These are phyloP conservation scores for Rhytidiadelphus loreus DNA, from an alignment of 225 moss, liverwort and hornwort genomes.

Conservation along the genomic window DNA sequence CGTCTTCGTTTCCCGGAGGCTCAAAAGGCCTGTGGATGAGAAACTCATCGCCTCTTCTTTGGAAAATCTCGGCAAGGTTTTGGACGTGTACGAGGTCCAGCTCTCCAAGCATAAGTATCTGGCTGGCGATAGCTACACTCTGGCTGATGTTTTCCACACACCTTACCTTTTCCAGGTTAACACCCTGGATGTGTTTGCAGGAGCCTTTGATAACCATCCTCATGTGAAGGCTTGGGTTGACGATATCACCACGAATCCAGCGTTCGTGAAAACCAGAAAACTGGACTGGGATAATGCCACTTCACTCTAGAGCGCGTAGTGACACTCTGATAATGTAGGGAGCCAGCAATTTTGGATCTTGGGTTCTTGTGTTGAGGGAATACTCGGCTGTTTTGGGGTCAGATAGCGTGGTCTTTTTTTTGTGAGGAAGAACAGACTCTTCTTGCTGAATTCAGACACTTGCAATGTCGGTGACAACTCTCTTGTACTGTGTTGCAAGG, in stretches of 20 bases:
- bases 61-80: slow-evolving; percentile 23
- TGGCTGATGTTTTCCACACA: slow-evolving; percentile 47
- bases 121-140: slow-evolving; percentile 44
- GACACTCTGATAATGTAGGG: too few species aligned
- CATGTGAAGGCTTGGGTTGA: slow-evolving; percentile 18
- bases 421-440: too few species aligned
- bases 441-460: neutral
- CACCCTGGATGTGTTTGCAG: neutral
- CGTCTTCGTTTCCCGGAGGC: neutral
- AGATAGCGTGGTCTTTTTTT: neutral
- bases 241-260: slow-evolving; percentile 6
- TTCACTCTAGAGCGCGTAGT: neutral
- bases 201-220: neutral
- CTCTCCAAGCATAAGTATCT: slow-evolving; percentile 52
- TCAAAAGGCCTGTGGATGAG: slow-evolving; percentile 24
- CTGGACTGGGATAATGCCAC: neutral
- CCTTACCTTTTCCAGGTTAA: neutral
- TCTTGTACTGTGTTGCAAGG: neutral
- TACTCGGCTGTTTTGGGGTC: neutral
- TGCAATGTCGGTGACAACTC: neutral
- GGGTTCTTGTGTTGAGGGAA: neutral
- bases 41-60: neutral
- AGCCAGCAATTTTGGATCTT: neutral
- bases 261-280: neutral
- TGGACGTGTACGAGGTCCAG: slow-evolving; percentile 57